A percentile compares a stretch with the other conserved stretches of the same genome.
These are phyloP conservation scores for Solanum peruvianum DNA, from an alignment of 257 asterid genomes.

Conservation along the genomic window DNA sequence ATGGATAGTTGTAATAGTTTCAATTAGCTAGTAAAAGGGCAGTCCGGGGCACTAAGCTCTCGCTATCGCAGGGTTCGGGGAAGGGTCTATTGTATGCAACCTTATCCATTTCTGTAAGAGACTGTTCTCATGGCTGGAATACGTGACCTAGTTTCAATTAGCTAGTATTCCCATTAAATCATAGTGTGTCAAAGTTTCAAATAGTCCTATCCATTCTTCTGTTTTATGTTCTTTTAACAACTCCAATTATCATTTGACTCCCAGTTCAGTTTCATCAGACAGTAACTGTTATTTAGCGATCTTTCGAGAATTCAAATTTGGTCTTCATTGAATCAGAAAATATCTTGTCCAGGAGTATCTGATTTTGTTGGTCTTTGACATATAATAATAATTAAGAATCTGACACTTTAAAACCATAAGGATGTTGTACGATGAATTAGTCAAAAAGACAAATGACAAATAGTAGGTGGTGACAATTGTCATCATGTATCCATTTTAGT, in stretches of 20 bases:
- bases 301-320: not conserved
- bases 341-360: not conserved
- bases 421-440: not conserved
- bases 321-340: not conserved
- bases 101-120: not conserved
- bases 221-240: not conserved
- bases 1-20: not conserved
- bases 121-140: not conserved
- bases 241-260: not conserved
- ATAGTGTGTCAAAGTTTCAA: not conserved
- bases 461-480: not conserved
- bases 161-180: not conserved
- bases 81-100: not conserved
- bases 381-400: not conserved
- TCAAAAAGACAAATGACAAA: not conserved
- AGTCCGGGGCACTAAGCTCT: not conserved
- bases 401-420: not conserved
- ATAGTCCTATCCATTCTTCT: not conserved
- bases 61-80: not conserved
- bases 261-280: not conserved
- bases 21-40: not conserved
- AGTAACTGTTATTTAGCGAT: not conserved
- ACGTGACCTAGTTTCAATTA: not conserved
- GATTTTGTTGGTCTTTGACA: not conserved
- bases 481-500: not conserved